Evolutionary conservation across 1,284 basidiomycete species (phyloP).

Genomic region (Boletus sp.): DNA sequence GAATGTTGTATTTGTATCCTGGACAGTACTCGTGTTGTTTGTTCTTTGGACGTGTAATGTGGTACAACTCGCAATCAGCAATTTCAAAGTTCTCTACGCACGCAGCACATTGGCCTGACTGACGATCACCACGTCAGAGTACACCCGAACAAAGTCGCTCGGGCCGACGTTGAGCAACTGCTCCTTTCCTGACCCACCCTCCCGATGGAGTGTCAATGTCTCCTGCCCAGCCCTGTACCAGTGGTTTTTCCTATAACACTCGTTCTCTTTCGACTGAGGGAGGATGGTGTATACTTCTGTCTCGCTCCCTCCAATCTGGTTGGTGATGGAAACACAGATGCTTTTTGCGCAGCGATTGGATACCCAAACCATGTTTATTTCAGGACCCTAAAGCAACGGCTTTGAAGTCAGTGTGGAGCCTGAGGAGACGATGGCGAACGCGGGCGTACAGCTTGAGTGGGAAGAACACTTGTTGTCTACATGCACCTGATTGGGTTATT

Average conservation of each 20-base stretch:
- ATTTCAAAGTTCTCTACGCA: neutral
- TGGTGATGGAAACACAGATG: conserved; percentile 15
- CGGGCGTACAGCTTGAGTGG: too few relatives aligned
- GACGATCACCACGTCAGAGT: conserved; percentile 16
- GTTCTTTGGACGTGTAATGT: too few relatives aligned
- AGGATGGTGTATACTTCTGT: neutral
- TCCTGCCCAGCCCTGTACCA: conserved; percentile 19
- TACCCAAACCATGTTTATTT: conserved; percentile 23
- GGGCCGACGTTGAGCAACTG: conserved; percentile 15
- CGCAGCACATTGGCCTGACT: conserved; percentile 10
- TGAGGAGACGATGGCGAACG: too few relatives aligned
- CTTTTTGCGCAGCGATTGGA: conserved; percentile 12
- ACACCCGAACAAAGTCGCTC: conserved; percentile 21
- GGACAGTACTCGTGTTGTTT: too few relatives aligned
- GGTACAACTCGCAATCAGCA: too few relatives aligned
- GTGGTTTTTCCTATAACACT: neutral
- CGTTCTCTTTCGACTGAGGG: neutral
- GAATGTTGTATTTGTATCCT: too few relatives aligned
- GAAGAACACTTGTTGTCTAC: too few relatives aligned
- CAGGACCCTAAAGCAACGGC: neutral
- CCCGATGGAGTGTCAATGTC: conserved; percentile 13
- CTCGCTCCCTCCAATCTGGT: conserved; percentile 8
- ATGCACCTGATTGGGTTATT: too few relatives aligned
- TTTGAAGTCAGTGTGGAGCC: neutral
- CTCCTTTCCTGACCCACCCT: conserved; percentile 12